phyloP scores from a whole-genome alignment of 192 early-diverging fungal genomes.

The Spizellomyces punctatus region DNA sequence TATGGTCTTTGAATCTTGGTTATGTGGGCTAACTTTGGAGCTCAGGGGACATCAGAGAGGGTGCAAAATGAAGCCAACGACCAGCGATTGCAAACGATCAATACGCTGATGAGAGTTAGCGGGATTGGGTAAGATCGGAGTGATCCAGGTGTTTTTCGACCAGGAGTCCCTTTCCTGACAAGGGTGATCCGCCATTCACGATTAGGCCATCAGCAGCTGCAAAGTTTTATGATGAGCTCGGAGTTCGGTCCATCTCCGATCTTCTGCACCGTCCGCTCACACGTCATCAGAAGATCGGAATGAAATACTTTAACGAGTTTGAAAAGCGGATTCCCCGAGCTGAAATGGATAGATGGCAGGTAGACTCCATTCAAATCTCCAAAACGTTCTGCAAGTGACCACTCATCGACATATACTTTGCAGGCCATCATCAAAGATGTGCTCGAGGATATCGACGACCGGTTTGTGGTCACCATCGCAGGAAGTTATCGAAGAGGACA shows the following conservation, averaged over 20 bases:
- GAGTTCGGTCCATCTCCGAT: neutral
- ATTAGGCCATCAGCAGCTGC: neutral
- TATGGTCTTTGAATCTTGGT: no score
- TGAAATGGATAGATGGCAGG: slow-evolving; percentile 30
- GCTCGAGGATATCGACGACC: no score
- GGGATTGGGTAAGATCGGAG: neutral
- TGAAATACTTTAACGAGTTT: slow-evolving; percentile 50
- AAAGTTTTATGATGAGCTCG: neutral
- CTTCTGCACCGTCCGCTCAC: slow-evolving; percentile 22
- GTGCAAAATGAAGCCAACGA: neutral
- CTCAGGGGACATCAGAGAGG: no score
- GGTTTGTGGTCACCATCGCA: slow-evolving; percentile 26
- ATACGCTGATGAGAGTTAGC: neutral
- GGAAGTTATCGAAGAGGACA: slow-evolving; percentile 47
- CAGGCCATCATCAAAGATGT: no score
- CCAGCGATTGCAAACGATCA: neutral
- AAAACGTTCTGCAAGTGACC: no score
- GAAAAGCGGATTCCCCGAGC: slow-evolving; percentile 43
- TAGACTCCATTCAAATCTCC: neutral
- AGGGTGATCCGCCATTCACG: no score
- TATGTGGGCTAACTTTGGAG: no score
- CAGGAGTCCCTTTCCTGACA: neutral
- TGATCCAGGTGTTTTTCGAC: neutral
- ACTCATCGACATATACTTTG: no score
- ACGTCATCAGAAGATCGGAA: slow-evolving; percentile 44